phyloP scores from a whole-genome alignment of 2,329 filamentous ascomycete genomes.

The Alternaria angustiovoidea region DNA sequence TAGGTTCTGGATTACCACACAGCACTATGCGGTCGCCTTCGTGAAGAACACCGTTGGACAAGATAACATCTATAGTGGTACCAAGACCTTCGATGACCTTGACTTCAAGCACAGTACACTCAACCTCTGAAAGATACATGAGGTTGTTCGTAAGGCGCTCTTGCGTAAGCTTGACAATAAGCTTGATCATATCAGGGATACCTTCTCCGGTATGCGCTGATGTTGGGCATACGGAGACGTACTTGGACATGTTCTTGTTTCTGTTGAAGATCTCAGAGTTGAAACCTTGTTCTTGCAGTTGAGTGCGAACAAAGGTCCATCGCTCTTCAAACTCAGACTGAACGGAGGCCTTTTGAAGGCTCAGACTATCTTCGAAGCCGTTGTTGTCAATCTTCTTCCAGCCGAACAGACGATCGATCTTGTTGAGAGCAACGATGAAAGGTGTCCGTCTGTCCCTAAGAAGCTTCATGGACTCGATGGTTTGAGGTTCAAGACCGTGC shows the following conservation, averaged over 20 bases:
- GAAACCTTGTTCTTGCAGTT: constrained; percentile 96
- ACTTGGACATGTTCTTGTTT: constrained; percentile 95
- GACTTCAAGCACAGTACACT: constrained; percentile 97
- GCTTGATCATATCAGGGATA: constrained; percentile 98
- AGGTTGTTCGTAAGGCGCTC: constrained; percentile 96
- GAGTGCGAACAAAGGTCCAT: constrained; percentile 88
- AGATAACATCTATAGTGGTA: constrained; percentile 96
- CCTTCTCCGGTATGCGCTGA: constrained; percentile 99
- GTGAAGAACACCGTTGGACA: constrained; percentile 92
- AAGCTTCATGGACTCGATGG: constrained; percentile 94
- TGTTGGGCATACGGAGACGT: constrained; percentile 95
- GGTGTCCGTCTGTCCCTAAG: constrained; percentile 93
- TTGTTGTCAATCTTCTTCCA: constrained; percentile 99
- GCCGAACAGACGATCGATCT: constrained; percentile 98
- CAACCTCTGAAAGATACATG: constrained; percentile 98
- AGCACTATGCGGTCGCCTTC: constrained; percentile 95
- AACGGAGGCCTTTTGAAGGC: constrained; percentile 88
- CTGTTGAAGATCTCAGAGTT: constrained; percentile 97
- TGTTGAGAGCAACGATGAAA: constrained; percentile 98
- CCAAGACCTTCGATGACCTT: constrained; percentile 99
- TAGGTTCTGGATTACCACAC: constrained; percentile 95
- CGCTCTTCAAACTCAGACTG: constrained; percentile 94
- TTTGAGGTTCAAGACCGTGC: constrained; percentile 98
- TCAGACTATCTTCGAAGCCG: constrained; percentile 91
- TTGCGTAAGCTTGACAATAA: constrained; percentile 89